These are phyloP conservation scores for Phytophthora fragariaefolia DNA, from an alignment of 352 stramenopile species.

Conservation along the genomic window DNA sequence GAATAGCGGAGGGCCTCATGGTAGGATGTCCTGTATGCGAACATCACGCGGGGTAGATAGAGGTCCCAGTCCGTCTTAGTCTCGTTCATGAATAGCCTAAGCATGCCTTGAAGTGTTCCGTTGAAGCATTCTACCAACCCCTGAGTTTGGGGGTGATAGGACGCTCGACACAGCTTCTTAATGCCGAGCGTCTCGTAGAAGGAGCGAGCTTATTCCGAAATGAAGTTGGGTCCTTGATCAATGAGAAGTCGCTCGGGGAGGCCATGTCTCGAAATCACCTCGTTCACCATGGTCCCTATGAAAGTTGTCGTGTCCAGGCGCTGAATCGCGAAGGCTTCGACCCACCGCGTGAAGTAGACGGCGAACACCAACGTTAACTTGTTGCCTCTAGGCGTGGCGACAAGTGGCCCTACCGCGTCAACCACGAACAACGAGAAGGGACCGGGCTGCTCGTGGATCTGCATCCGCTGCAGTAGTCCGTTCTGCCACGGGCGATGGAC, in stretches of 20 bases:
- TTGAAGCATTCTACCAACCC: too few relatives aligned
- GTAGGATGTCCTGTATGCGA: too few relatives aligned
- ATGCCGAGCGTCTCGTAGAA: conserved; percentile 13
- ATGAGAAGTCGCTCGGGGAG: conserved; percentile 1
- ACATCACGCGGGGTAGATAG: too few relatives aligned
- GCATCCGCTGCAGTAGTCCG: conserved; percentile 14
- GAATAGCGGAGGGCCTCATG: too few relatives aligned
- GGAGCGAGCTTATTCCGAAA: not conserved
- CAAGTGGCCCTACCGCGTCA: conserved; percentile 1
- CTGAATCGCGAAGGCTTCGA: conserved; percentile 6
- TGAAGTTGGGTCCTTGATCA: conserved; percentile 13
- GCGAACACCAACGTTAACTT: not conserved
- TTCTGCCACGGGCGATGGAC: conserved; percentile 8
- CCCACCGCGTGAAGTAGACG: conserved; percentile 2
- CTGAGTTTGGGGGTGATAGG: conserved; percentile 6
- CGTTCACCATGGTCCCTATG: conserved; percentile 3
- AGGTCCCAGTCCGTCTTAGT: too few relatives aligned
- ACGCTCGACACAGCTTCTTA: conserved; percentile 2
- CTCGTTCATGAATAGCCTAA: too few relatives aligned
- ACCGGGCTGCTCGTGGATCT: conserved; percentile 1
- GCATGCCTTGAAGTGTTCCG: too few relatives aligned
- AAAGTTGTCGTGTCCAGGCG: conserved; percentile 3
- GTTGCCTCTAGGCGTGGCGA: conserved; percentile 2
- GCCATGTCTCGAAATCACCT: not conserved
- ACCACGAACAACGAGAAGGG: conserved; percentile 18